Conservation (phyloP, 139 green algal species). For the Astrephomene gubernaculifera region DNA sequence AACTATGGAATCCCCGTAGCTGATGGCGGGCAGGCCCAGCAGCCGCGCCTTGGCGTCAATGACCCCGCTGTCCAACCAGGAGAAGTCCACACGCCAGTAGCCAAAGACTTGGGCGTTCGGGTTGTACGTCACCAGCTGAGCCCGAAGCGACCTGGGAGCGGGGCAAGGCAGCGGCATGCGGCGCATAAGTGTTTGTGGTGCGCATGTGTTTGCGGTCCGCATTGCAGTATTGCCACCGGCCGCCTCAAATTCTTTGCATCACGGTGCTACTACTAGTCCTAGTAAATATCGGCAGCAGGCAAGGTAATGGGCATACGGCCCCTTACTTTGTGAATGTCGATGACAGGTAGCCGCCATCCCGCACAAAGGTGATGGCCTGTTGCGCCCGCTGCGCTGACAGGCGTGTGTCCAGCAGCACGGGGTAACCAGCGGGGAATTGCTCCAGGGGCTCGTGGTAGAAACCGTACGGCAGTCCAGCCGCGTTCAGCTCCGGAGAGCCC, state of each 20-base stretch:
- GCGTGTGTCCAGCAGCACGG: constrained; percentile 41
- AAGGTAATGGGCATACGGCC: too few species aligned
- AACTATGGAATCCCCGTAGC: constrained; percentile 6
- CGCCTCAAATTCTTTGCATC: too few species aligned
- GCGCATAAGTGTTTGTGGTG: too few species aligned
- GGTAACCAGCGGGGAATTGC: constrained; percentile 37
- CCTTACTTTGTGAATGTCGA: constrained; percentile 7
- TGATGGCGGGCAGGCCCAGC: constrained; percentile 43
- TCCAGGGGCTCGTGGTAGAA: constrained; percentile 46
- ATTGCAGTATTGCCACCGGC: too few species aligned
- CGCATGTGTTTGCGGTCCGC: too few species aligned
- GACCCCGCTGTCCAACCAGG: constrained; percentile 40
- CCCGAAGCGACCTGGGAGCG: background rate
- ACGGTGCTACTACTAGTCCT: background rate
- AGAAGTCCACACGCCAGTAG: constrained; percentile 35
- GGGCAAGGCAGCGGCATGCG: too few species aligned
- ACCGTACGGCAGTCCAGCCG: constrained; percentile 26
- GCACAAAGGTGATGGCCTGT: constrained; percentile 40
- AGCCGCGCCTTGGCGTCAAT: constrained; percentile 3
- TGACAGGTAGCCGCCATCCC: constrained; percentile 46
- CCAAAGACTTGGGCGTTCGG: constrained; percentile 32
- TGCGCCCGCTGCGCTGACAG: constrained; percentile 17
- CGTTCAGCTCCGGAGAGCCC: constrained; percentile 9
- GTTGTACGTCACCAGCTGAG: constrained; percentile 49
- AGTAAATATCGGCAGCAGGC: too few species aligned